Conservation (phyloP, 768 basidiomycete genomes). For the Russula compacta region DNA sequence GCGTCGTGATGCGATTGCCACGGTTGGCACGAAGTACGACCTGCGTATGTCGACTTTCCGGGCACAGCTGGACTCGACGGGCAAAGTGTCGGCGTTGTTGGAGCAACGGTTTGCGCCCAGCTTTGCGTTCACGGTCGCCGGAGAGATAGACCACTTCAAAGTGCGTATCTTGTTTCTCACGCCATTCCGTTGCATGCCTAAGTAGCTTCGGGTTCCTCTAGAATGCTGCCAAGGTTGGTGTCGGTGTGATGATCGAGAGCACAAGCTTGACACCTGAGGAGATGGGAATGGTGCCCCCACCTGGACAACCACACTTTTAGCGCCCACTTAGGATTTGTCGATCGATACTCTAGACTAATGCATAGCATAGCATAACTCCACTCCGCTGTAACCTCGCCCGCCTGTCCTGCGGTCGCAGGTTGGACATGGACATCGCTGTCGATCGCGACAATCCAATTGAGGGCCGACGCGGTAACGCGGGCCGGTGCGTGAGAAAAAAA, state of each 20-base stretch:
- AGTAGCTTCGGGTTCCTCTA: constrained; percentile 26
- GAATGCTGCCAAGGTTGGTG: constrained; percentile 91
- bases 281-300: constrained; percentile 41
- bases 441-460: too few species aligned
- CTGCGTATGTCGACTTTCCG: constrained; percentile 89
- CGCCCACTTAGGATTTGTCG: constrained; percentile 6
- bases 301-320: constrained; percentile 20
- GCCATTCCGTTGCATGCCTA: not conserved
- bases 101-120: constrained; percentile 95
- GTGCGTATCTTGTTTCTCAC: constrained; percentile 31
- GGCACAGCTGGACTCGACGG: constrained; percentile 89
- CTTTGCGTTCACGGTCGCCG: constrained; percentile 88
- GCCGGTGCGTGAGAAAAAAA: constrained; percentile 8
- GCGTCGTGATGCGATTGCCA: constrained; percentile 86
- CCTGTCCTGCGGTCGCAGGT: too few species aligned
- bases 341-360: constrained; percentile 21
- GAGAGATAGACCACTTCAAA: constrained; percentile 99
- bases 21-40: constrained; percentile 94
- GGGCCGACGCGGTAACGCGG: not conserved
- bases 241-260: constrained; percentile 97
- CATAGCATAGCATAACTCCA: constrained; percentile 5
- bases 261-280: constrained; percentile 73
- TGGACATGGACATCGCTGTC: too few species aligned
- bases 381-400: not conserved
- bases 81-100: constrained; percentile 89